phyloP scores from a whole-genome alignment of 208 protist species.

The Zelonia costaricensis region DNA sequence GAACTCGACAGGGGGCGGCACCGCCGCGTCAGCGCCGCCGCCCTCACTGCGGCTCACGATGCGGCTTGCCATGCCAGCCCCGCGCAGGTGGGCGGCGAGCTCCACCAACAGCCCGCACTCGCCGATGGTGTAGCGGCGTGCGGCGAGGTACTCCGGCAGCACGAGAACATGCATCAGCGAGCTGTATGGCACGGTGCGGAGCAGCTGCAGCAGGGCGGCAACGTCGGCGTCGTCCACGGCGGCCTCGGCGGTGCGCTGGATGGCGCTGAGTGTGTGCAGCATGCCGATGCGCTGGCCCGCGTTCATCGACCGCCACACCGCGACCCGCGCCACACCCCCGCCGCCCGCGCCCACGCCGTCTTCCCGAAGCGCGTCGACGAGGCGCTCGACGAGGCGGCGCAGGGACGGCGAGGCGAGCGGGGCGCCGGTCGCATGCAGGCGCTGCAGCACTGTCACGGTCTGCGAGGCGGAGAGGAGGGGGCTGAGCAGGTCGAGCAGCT shows the following conservation, averaged over 20 bases:
- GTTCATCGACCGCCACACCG: not conserved
- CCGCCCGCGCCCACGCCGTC: not conserved
- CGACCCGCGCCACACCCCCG: no score
- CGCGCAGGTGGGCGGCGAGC: constrained; percentile 24
- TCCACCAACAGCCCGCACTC: constrained; percentile 35
- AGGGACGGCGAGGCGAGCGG: constrained; percentile 22
- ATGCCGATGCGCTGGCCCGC: constrained; percentile 11
- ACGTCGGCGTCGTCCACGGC: constrained; percentile 21
- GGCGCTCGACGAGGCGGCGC: constrained; percentile 23
- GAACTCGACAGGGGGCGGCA: no score
- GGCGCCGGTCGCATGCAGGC: constrained; percentile 23
- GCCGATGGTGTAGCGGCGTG: constrained; percentile 11
- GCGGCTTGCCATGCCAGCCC: no score
- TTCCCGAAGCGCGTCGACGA: constrained; percentile 18
- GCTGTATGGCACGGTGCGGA: constrained; percentile 16
- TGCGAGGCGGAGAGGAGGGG: constrained; percentile 36
- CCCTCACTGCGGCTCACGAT: no score
- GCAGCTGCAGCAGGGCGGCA: constrained; percentile 15
- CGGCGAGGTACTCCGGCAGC: constrained; percentile 8
- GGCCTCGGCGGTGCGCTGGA: constrained; percentile 14
- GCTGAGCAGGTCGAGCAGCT: constrained; percentile 33
- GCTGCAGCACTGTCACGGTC: constrained; percentile 23
- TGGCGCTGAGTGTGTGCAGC: constrained; percentile 17
- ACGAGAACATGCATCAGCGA: constrained; percentile 10
- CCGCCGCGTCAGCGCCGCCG: no score